Base-by-base conservation (phyloP, 768 basidiomycete species). In the Rubroboletus pulcherrimus region DNA sequence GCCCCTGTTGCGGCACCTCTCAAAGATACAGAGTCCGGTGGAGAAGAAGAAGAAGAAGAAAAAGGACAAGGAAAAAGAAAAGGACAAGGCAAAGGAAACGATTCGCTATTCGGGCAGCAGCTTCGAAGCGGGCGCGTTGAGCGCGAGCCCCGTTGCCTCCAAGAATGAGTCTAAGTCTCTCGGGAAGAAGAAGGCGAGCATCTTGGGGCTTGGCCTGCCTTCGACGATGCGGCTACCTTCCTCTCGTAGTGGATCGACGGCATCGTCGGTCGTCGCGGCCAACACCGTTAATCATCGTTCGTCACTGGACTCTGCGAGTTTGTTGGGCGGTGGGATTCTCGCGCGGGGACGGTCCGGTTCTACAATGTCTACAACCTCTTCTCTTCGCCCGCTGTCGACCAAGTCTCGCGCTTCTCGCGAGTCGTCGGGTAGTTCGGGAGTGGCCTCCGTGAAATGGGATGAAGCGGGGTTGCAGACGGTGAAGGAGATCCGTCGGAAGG, bases 121-220 rank as follows among this genome's bases (percentile, higher is more conserved):
- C 62, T 89, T 89, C 61, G 88, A 89, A 65, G 79, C 80, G 0
- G 87, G 87, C n/a, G 71, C 75, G 5, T 74, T 81, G 59, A 78
- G 73, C 49, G 70, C 74, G 9, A 73, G 71, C 38, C 72, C 73
- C 21, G 62, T 60, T 26, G 67, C 60, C 2, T 54, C 63, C 21
- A 66, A 54, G 45, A 49, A 42, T 0, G 65, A 60, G n/a, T 54
- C 68, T 1, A 75, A 74, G 30, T 74, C 77, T 2, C 65, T 73
- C 7, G 74, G 80, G 1, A 78, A 77, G 64, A 85, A 83, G 78
- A 87, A 85, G 64, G 75, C 77, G 34, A 81, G 80, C 33, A 81
- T 85, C 49, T 73, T 89, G 10, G 86, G 77, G 42, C 68, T 88
- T 2, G 85, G 85, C 1, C 59, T 86, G 15, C 86, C 86, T 0